Base-by-base conservation (phyloP, 2,329 filamentous ascomycete species). In the Neoascochyta sp. region DNA sequence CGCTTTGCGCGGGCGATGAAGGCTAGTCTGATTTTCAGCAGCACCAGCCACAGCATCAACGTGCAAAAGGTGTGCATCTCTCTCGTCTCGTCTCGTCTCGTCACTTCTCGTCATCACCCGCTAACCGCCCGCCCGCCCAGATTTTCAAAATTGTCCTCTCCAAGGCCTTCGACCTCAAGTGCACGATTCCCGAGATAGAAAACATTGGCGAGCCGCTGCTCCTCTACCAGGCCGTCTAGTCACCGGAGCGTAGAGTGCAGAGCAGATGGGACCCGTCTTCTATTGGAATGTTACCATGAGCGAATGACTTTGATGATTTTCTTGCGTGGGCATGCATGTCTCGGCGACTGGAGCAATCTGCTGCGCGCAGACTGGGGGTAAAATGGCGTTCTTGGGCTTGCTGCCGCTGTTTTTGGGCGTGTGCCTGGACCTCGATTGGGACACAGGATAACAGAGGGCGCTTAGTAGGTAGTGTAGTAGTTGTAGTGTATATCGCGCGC, bases 61-160 rank as follows among this genome's bases (percentile, higher is more conserved):
- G 92, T 98, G 43, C 92, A 98, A 68, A 98, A 96, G 83, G 90
- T 94, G 60, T 26, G 64, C 13, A 12, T 18, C 12, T n/a, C n/a
- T n/a, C n/a, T n/a, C n/a, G n/a, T n/a, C n/a, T 11, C 16, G 4
- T 11, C 1, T 6, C 7, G 6, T 7, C 3, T 1, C 2, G 7
- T 4, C n/a, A 16, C 5, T 4, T 14, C 6, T n/a, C 7, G 7
- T 16, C 8, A 5, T 6, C 22, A 16, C n/a, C 30, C 20, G 24
- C 59, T 69, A 36, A 68, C 36, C 11, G 24, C 10, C 7, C n/a
- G n/a, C n/a, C n/a, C n/a, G n/a, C 12, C 6, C 53, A 96, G 90
- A 98, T 98, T 59, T 98, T 98, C 78, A 98, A 98, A 67, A 98
- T 98, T 52, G 92, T 98, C 35, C 76, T 98, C 14, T 95, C 90